Evolutionary conservation across 177 flowering plant species (phyloP).

Genomic region (Tripterygium wilfordii): DNA sequence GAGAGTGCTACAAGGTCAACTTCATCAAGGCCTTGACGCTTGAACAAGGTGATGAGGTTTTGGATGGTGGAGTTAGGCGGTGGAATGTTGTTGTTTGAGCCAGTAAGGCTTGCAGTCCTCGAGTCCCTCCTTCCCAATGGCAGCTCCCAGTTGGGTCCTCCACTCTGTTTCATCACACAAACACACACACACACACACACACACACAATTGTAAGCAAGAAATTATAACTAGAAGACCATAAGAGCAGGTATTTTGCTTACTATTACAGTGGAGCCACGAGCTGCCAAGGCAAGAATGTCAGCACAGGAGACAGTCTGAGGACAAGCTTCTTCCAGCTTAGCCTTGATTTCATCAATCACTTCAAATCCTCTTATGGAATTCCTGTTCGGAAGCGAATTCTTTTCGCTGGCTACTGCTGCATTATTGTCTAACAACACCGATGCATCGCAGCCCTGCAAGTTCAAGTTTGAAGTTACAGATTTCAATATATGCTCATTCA

Average conservation of each 20-base stretch:
- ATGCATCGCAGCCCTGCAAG: slow-evolving; percentile 91
- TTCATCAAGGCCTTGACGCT: slow-evolving; percentile 69
- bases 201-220: background rate
- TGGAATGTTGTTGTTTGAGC: slow-evolving; percentile 69
- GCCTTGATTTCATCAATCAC: slow-evolving; percentile 89
- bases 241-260: slow-evolving; percentile 18
- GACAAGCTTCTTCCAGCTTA: slow-evolving; percentile 67
- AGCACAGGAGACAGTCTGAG: slow-evolving; percentile 89
- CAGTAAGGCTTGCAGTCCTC: slow-evolving; percentile 62
- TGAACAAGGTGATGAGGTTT: slow-evolving; percentile 54
- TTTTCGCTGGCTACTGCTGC: slow-evolving; percentile 60
- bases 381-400: slow-evolving; percentile 64
- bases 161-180: slow-evolving; percentile 45
- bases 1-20: slow-evolving; percentile 90
- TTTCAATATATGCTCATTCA: background rate
- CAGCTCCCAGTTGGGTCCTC: slow-evolving; percentile 86
- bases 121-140: slow-evolving; percentile 93
- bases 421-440: slow-evolving; percentile 70
- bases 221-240: too few species aligned
- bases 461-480: too few species aligned
- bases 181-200: background rate
- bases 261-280: slow-evolving; percentile 71
- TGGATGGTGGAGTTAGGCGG: slow-evolving; percentile 75
- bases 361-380: slow-evolving; percentile 80
- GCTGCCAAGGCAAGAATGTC: slow-evolving; percentile 90